Base-by-base conservation (phyloP, 495 filamentous ascomycete species). In the Penicillium manginii region DNA sequence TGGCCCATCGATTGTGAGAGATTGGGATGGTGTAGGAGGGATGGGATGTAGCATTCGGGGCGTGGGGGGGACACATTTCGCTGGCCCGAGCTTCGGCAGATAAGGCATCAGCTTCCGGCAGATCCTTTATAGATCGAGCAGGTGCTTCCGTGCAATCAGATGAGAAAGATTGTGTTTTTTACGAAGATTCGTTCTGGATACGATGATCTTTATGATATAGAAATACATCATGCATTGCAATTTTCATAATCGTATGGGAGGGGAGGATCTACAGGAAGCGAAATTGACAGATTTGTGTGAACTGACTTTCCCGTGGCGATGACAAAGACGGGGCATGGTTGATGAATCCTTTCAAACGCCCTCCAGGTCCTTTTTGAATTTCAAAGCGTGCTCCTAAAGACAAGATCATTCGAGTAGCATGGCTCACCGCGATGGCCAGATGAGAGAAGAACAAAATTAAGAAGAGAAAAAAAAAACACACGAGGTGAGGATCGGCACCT, bases 401-500 rank as follows among this genome's bases (percentile, higher is more conserved):
- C 64, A 70, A 50, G 66, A 26, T 69, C 62, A 70, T 70, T 67
- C 58, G 40, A 59, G 55, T 52, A 43, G 35, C 55, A 40, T 22
- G 12, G 61, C 43, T 47, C 22, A 26, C 65, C 63, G 57, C 51
- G 60, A 58, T 65, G 58, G 60, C 54, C 61, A 43, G 1, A 42
- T 42, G 39, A 55, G 19, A 51, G 6, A 18, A 32, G 32, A 18
- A 51, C 29, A 12, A 33, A 51, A 35, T 21, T 26, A 48, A 55
- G 32, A 32, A 23, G 31, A 57, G 39, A 29, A 53, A 56, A 62
- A 65, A 58, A 62, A 62, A 64, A 61, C 60, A 60, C 50, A 52
- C 15, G 7, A 60, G 62, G 51, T 62, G 60, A 67, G 53, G 56
- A 65, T 60, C 60, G 67, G 67, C 75, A 78, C 73, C 75, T 78